These are phyloP conservation scores for Ceratocystis papillata DNA, from an alignment of 2,329 filamentous ascomycete species.

Conservation along the genomic window DNA sequence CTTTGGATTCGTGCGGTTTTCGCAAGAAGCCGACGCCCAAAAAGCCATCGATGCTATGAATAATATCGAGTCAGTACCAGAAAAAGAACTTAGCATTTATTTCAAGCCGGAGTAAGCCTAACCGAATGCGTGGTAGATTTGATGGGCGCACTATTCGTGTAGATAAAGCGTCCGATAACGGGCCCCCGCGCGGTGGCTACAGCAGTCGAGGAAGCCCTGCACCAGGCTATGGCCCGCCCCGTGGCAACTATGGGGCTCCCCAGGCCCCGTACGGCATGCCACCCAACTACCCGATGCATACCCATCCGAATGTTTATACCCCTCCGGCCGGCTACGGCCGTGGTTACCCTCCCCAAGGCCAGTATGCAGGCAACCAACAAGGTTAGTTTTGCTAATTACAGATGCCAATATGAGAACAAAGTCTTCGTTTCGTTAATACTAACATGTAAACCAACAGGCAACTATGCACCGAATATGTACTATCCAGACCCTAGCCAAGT, in stretches of 20 bases:
- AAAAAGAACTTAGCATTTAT: background rate
- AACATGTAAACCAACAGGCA: constrained; percentile 6
- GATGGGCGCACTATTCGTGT: constrained; percentile 91
- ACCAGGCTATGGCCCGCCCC: constrained; percentile 36
- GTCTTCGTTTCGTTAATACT: background rate
- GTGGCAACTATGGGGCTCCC: constrained; percentile 36
- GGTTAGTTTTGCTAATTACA: constrained; percentile 31
- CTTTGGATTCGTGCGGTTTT: constrained; percentile 92
- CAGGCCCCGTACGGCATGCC: constrained; percentile 32
- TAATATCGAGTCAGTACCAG: constrained; percentile 65
- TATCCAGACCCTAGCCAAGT: constrained; percentile 40
- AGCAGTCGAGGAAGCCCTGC: constrained; percentile 34
- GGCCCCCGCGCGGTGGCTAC: constrained; percentile 40
- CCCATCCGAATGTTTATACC: constrained; percentile 33
- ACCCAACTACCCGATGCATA: constrained; percentile 13
- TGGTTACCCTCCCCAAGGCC: constrained; percentile 33
- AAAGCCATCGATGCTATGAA: constrained; percentile 70
- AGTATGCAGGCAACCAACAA: constrained; percentile 34
- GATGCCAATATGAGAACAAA: background rate
- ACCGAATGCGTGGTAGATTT: constrained; percentile 49
- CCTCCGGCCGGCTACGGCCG: constrained; percentile 33
- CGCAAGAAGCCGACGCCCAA: constrained; percentile 63
- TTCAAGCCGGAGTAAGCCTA: constrained; percentile 12
- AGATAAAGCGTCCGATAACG: constrained; percentile 82
- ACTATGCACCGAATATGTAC: constrained; percentile 22